Evolutionary conservation across 768 basidiomycete genomes (phyloP), one percentile per base, ranked within the genome.

Genomic region (Lactarius quietus): DNA sequence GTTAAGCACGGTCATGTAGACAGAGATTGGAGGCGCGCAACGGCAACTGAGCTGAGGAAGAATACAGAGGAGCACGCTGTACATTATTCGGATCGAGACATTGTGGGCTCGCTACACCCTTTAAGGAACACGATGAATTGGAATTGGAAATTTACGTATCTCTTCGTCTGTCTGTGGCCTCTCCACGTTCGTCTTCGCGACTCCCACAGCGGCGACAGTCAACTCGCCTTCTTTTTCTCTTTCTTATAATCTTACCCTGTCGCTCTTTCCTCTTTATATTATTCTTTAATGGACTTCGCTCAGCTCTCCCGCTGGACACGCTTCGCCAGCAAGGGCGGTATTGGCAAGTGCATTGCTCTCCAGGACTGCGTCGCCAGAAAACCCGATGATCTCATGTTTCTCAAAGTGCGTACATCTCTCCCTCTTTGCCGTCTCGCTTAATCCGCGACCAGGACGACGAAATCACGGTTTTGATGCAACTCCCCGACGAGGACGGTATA

Each of bases 241-340:
- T 52, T 18, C 29, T 38, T 61, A 33, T 45, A 56, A 38, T 29
- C 38, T 51, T 48, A 23, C 10, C 23, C 18, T 31, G 53, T 54
- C 54, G 18, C 54, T 55, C 54, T 31, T 54, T 54, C 53, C 6
- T 15, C 29, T 33, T 20, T 29, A 17, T 31, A 31, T 31, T 55
- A 35, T 53, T 38, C 38, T 26, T 51, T 54, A 29, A 87, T 93
- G 86, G 89, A 92, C 70, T 83, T 87, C 18, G 75, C 79, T 36
- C 88, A 92, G 60, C 82, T 93, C 36, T 83, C 86, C 10, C 81
- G 89, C 48, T 94, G 92, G 92, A 89, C 88, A 12, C 81, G 92
- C 45, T 93, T 94, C 73, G 92, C 92, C 0, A 84, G 80, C 6
- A 93, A 92, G 71, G 92, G 92, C 0, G 92, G 92, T 17, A 92